These are phyloP conservation scores for Geotrichum restrictum DNA, from an alignment of 1,139 yeast genomes.

Conservation along the genomic window DNA sequence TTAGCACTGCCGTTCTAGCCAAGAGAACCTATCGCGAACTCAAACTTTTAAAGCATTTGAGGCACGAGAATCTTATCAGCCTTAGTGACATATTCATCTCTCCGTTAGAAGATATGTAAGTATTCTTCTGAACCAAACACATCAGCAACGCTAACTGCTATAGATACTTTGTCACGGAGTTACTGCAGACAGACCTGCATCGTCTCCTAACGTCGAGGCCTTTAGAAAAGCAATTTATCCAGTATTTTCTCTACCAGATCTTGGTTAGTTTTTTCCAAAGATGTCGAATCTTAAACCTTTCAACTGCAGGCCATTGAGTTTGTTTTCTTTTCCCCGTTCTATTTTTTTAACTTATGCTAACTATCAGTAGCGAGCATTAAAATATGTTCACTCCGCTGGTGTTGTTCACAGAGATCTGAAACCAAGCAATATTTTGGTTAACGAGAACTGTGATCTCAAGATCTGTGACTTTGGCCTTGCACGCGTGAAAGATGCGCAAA, in stretches of 20 bases:
- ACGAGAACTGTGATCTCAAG: slow-evolving; percentile 92
- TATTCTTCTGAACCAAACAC: background rate
- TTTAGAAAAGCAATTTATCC: slow-evolving; percentile 90
- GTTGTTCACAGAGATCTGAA: slow-evolving; percentile 93
- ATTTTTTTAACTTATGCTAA: background rate
- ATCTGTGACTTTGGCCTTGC: slow-evolving; percentile 97
- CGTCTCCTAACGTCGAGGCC: slow-evolving; percentile 88
- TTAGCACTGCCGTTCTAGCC: slow-evolving; percentile 89
- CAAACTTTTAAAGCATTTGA: slow-evolving; percentile 83
- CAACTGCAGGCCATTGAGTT: no score
- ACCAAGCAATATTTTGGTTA: slow-evolving; percentile 87
- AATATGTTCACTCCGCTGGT: slow-evolving; percentile 94
- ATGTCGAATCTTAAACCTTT: background rate
- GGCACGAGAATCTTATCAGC: slow-evolving; percentile 91
- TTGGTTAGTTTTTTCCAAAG: slow-evolving; percentile 40
- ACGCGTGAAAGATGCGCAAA: slow-evolving; percentile 95
- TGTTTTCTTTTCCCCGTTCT: no score
- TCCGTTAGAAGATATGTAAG: slow-evolving; percentile 80
- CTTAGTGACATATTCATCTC: slow-evolving; percentile 91
- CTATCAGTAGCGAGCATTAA: slow-evolving; percentile 59
- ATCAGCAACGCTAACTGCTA: background rate
- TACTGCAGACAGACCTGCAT: slow-evolving; percentile 94
- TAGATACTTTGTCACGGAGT: slow-evolving; percentile 83
- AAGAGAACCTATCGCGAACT: slow-evolving; percentile 95
- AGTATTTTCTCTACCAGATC: slow-evolving; percentile 91